Conservation (phyloP, 495 filamentous ascomycete species). For the Aspergillus avenaceus region DNA sequence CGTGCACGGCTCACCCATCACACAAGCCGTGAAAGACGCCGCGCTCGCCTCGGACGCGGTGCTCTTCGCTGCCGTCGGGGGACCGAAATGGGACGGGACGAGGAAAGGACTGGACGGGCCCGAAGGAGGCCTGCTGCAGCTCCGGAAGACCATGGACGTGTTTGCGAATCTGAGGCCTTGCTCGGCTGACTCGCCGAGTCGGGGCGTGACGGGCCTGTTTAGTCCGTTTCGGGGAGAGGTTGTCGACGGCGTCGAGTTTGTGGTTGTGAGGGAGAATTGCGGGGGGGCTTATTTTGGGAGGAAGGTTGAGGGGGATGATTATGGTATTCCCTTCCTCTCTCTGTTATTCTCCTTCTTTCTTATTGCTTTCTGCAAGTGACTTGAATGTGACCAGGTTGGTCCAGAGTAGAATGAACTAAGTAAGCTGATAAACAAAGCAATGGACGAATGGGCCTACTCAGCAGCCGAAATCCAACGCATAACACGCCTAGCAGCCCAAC, state of each 20-base stretch:
- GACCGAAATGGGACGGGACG: slow-evolving; percentile 46
- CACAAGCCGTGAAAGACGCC: slow-evolving; percentile 40
- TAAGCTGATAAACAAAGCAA: slow-evolving; percentile 17
- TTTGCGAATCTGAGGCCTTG: slow-evolving; percentile 50
- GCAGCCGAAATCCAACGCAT: slow-evolving; percentile 44
- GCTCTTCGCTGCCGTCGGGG: slow-evolving; percentile 47
- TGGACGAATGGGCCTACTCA: slow-evolving; percentile 47
- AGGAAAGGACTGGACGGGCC: slow-evolving; percentile 41
- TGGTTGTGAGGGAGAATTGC: slow-evolving; percentile 48
- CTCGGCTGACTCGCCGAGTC: slow-evolving; percentile 36
- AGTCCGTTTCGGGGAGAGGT: slow-evolving; percentile 44
- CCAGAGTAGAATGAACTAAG: too few relatives aligned
- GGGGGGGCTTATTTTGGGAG: slow-evolving; percentile 51
- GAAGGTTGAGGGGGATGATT: slow-evolving; percentile 43
- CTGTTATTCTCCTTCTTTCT: neutral
- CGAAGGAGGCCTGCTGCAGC: slow-evolving; percentile 41
- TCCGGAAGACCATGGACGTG: slow-evolving; percentile 45
- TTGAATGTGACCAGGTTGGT: too few relatives aligned
- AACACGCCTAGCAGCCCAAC: slow-evolving; percentile 41
- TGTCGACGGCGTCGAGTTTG: slow-evolving; percentile 45
- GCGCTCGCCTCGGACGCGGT: slow-evolving; percentile 41
- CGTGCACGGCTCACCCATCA: slow-evolving; percentile 39
- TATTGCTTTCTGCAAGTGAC: neutral
- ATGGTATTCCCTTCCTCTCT: slow-evolving; percentile 24
- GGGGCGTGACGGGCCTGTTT: slow-evolving; percentile 33